These are phyloP conservation scores for Ambrosia artemisiifolia DNA, from an alignment of 129 eudicot genomes.

Conservation along the genomic window DNA sequence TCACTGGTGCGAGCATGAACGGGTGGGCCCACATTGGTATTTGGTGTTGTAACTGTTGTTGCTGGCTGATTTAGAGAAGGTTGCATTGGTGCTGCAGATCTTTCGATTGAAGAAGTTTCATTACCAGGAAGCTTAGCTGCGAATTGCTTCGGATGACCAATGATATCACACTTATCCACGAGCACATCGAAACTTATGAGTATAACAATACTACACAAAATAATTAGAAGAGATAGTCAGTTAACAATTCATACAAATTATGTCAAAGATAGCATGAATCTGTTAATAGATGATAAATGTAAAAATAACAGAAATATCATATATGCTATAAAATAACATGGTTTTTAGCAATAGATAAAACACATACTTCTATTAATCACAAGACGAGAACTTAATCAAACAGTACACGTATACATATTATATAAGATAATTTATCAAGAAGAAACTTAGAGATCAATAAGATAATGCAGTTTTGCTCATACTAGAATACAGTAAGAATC, in stretches of 20 bases:
- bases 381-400: neutral
- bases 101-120: slow-evolving; percentile 31
- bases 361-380: neutral
- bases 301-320: slow-evolving; percentile 9
- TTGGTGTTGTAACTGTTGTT: slow-evolving; percentile 24
- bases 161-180: slow-evolving; percentile 45
- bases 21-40: slow-evolving; percentile 25
- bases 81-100: slow-evolving; percentile 39
- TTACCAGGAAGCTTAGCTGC: slow-evolving; percentile 17
- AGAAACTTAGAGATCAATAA: neutral
- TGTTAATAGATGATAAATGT: neutral
- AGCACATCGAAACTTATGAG: slow-evolving; percentile 50
- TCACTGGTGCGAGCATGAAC: slow-evolving; percentile 35
- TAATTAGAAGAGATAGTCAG: slow-evolving; percentile 6
- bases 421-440: neutral
- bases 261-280: neutral
- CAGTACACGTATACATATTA: neutral
- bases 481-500: neutral
- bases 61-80: slow-evolving; percentile 42
- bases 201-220: slow-evolving; percentile 63
- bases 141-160: slow-evolving; percentile 67
- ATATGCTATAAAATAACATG: neutral
- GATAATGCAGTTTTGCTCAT: neutral
- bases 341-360: neutral
- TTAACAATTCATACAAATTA: neutral